Base-by-base conservation (phyloP, 768 basidiomycete species). In the Tricholoma furcatifolium region DNA sequence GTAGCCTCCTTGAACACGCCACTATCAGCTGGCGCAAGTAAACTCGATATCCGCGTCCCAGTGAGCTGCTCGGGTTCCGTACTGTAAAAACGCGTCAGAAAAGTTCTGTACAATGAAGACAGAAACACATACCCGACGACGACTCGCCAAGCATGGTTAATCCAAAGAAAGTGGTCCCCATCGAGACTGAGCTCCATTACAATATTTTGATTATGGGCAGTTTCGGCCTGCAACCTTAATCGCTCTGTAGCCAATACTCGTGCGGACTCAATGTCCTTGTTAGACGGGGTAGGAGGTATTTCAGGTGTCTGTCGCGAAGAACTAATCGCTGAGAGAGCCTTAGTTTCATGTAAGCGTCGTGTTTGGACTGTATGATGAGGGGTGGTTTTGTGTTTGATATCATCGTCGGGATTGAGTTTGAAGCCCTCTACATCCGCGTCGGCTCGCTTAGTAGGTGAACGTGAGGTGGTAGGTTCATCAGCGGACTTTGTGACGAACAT, bases 141-240 rank as follows among this genome's bases (percentile, higher is more conserved):
- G 49, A 88, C 84, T 62, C 84, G 77, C 92, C 97, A 98, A 0
- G 95, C 93, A 63, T 95, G 91, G 70, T 97, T 98, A 42, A 96
- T 80, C 90, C 94, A 99, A 61, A 93, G 83, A 61, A 98, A 86
- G 60, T 93, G 88, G 65, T 98, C 94, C 8, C 93, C 94, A 65
- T 98, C 93, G 58, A 98, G 75, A 67, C 86, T 87, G 27, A 99
- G 81, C 66, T 99, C 97, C 75, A 98, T 79, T 24, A 99, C 92
- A 49, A 98, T 91, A 62, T 97, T 98, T 68, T 93, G 91, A 65
- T 88, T 92, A 71, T 96, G 93, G 6, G 95, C 93, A 1, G 90
- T 91, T 68, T 98, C 97, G 8, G 94, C 97, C 62, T 96, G 88
- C 32, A 92, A 72, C 36, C 89, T 83, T 27, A 98, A 71, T 31